Evolutionary conservation across 768 basidiomycete species (phyloP).

Genomic region (Leccinum truebloodii): DNA sequence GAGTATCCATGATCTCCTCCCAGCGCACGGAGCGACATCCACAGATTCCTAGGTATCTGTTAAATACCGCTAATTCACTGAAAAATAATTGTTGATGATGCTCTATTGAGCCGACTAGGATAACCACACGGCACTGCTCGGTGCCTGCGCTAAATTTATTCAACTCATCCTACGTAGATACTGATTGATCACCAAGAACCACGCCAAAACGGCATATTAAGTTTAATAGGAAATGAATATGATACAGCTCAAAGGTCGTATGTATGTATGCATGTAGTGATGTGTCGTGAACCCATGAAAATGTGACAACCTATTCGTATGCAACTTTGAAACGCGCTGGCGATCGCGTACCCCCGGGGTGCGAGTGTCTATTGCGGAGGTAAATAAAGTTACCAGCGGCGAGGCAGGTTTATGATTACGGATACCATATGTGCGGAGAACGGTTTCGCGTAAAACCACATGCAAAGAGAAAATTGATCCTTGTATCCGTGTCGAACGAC

Average conservation of each 20-base stretch:
- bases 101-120: too few species aligned
- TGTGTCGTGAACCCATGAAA: constrained; percentile 2
- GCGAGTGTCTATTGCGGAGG: constrained; percentile 4
- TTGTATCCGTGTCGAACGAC: neutral
- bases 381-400: constrained; percentile 20
- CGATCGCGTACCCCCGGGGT: neutral
- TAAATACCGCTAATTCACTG: too few species aligned
- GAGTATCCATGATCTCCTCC: too few species aligned
- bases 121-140: too few species aligned
- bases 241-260: constrained; percentile 1
- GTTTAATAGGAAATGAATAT: neutral
- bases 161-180: too few species aligned
- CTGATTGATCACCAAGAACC: too few species aligned
- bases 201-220: neutral
- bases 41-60: too few species aligned
- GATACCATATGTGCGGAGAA: constrained; percentile 26
- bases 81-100: too few species aligned
- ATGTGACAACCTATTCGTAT: neutral
- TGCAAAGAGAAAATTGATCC: neutral
- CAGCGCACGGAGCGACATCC: too few species aligned
- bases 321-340: neutral
- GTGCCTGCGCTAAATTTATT: too few species aligned
- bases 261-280: neutral
- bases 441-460: neutral
- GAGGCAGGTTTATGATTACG: constrained; percentile 16